Evolutionary conservation across 176 grass and related monocot species (phyloP), one percentile per base, ranked within the genome.

Genomic region (Puccinellia tenuiflora): DNA sequence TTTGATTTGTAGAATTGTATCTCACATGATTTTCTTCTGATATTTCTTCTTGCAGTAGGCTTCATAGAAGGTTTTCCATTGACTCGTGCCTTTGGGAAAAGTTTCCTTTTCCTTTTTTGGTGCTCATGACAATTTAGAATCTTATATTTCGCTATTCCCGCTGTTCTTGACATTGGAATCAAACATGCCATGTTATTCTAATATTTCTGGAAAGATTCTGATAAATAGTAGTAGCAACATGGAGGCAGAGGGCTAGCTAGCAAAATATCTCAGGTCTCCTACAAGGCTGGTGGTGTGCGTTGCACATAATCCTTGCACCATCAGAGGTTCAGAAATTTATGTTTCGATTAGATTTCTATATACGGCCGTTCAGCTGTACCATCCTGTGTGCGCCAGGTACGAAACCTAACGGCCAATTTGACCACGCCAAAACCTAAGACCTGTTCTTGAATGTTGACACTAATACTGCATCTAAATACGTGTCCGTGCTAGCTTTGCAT

Each of bases 341-440:
- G n/a, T n/a, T n/a, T n/a, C n/a, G n/a, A n/a, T n/a, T n/a, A n/a
- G n/a, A n/a, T n/a, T n/a, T n/a, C n/a, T n/a, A n/a, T n/a, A n/a
- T n/a, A n/a, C n/a, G n/a, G n/a, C 25, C 3, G 2, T 7, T 6
- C 39, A 45, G n/a, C 39, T 46, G 39, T 42, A 68, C 48, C 84
- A 70, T 38, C 47, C 16, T 42, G 25, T 33, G 26, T 30, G 63
- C 31, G 34, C 12, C 33, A 42, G 29, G 38, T n/a, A n/a, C n/a
- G n/a, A 22, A 43, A 63, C 29, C 67, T n/a, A 64, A 26, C 12
- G 17, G 65, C 81, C 67, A 47, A 74, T 79, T 84, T 88, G 81
- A 88, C 86, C 56, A 88, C 26, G 56, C 67, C 46, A 73, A 47
- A 40, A 62, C 42, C 53, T 38, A 63, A 42, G 63, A 76, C 10